phyloP scores from a whole-genome alignment of 306 rosid species.

The Quercus wislizeni region DNA sequence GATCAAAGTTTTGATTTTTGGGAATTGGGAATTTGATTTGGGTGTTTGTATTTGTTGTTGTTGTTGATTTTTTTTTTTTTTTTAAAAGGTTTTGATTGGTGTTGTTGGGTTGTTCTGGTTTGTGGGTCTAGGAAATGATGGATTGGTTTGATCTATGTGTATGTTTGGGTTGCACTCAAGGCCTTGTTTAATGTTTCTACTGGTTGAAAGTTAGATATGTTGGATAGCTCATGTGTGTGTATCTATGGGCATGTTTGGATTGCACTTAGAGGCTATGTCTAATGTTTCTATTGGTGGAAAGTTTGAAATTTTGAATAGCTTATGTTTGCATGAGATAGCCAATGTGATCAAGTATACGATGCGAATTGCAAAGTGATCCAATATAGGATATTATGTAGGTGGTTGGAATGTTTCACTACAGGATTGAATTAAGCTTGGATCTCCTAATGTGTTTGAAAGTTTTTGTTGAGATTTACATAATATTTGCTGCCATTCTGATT shows the following conservation, averaged over 20 bases:
- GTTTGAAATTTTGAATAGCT: neutral
- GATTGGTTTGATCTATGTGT: neutral
- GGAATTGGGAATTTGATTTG: neutral
- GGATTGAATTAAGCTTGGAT: neutral
- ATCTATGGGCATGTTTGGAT: neutral
- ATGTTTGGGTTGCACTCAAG: neutral
- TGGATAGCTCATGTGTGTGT: neutral
- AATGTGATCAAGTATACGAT: neutral
- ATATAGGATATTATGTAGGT: neutral
- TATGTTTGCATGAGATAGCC: neutral
- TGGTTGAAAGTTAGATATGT: neutral
- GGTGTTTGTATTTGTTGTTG: neutral
- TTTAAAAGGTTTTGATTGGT: neutral
- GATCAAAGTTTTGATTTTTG: neutral
- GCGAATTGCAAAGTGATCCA: neutral
- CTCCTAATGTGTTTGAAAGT: neutral
- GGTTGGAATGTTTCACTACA: neutral
- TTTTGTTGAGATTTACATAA: neutral
- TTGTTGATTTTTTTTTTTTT: neutral
- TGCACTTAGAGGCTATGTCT: neutral
- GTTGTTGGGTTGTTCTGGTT: neutral
- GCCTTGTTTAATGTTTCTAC: neutral
- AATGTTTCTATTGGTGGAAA: neutral
- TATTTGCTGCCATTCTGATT: too few relatives aligned
- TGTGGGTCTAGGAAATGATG: neutral